phyloP scores from a whole-genome alignment of 1,284 basidiomycete genomes.

The Meripilus lineatus region DNA sequence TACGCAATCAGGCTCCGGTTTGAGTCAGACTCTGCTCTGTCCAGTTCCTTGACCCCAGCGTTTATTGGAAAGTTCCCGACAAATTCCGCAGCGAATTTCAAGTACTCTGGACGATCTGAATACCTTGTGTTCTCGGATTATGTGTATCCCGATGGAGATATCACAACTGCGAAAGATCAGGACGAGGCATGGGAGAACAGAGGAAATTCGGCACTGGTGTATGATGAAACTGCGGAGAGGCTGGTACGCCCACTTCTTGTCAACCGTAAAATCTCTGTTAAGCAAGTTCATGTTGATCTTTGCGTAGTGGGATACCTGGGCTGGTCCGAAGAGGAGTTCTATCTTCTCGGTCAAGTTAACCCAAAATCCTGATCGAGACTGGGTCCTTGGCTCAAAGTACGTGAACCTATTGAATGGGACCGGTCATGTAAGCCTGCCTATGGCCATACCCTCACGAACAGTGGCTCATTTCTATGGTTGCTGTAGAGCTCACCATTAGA shows the following conservation, averaged over 20 bases:
- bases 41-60: slow-evolving; percentile 29
- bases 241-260: slow-evolving; percentile 22
- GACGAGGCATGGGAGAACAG: slow-evolving; percentile 70
- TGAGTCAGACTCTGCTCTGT: slow-evolving; percentile 22
- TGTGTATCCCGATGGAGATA: slow-evolving; percentile 70
- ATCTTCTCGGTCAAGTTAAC: slow-evolving; percentile 62
- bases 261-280: no score
- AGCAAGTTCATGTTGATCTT: neutral
- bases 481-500: slow-evolving; percentile 70
- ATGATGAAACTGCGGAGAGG: slow-evolving; percentile 70
- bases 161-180: slow-evolving; percentile 58
- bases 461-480: slow-evolving; percentile 3
- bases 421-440: slow-evolving; percentile 46
- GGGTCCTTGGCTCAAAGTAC: slow-evolving; percentile 49
- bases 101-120: slow-evolving; percentile 48
- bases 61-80: slow-evolving; percentile 53
- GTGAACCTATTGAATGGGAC: slow-evolving; percentile 60
- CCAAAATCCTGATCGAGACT: slow-evolving; percentile 43
- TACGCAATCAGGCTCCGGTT: slow-evolving; percentile 53
- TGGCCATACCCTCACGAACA: no score
- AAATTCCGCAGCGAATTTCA: slow-evolving; percentile 64
- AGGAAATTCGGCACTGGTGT: slow-evolving; percentile 73
- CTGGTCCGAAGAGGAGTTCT: slow-evolving; percentile 62
- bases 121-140: slow-evolving; percentile 71
- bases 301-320: slow-evolving; percentile 82